Percentiles rank a stretch among this genome's conserved stretches.
Evolutionary conservation across 768 basidiomycete species (phyloP).

Genomic region (Mycena pura): DNA sequence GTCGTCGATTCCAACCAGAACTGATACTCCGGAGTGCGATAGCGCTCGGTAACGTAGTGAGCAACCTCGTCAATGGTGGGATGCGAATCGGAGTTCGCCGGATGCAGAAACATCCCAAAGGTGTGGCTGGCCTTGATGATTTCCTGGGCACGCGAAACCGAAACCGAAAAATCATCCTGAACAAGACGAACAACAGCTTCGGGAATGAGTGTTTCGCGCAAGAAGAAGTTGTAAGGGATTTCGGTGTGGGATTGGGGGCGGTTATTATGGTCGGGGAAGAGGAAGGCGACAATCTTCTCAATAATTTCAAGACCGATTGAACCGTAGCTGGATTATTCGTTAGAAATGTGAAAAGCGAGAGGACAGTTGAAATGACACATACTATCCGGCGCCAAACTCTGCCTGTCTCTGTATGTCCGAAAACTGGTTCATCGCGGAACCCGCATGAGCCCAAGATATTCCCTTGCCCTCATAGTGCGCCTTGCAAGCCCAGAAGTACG

Average conservation of each 20-base stretch:
- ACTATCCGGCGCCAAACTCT: constrained; percentile 1
- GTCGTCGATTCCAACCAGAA: neutral
- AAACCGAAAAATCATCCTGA: neutral
- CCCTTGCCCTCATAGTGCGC: neutral
- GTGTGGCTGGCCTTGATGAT: neutral
- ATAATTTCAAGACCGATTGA: constrained; percentile 5
- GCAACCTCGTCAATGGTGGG: neutral
- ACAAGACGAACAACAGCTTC: neutral
- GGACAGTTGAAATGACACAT: neutral
- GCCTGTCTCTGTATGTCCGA: neutral
- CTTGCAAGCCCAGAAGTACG: neutral
- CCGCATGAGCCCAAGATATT: neutral
- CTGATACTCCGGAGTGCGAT: neutral
- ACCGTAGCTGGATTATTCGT: constrained; percentile 5
- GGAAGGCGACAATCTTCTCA: neutral
- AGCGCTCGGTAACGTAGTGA: neutral
- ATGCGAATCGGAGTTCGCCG: neutral
- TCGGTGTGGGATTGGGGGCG: neutral
- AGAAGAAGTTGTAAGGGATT: neutral
- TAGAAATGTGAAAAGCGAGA: neutral
- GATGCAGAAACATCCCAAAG: neutral
- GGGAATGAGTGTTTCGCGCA: neutral
- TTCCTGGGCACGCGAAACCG: neutral
- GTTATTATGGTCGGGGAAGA: constrained; percentile 1
- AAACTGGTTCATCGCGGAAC: neutral